Conservation (phyloP, 495 filamentous ascomycete species). For the Jackrogersella minutella region DNA sequence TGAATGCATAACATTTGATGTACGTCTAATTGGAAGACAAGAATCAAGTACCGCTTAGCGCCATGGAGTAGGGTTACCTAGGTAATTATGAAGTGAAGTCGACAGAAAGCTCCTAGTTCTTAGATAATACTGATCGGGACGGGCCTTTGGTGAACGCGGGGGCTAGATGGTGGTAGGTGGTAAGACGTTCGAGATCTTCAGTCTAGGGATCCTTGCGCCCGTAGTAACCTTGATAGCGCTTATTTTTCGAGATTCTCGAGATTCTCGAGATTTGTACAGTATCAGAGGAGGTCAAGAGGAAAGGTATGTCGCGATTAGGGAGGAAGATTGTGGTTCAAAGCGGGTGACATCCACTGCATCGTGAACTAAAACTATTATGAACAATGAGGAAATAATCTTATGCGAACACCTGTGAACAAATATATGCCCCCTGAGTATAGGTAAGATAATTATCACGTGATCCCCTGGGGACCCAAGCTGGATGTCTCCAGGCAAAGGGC, state of each 20-base stretch:
- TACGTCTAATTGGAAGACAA: too few species aligned
- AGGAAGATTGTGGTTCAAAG: too few species aligned
- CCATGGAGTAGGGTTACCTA: too few species aligned
- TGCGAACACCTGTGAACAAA: neutral
- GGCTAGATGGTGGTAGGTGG: neutral
- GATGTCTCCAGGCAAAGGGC: neutral
- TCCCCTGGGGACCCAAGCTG: neutral
- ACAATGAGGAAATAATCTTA: constrained; percentile 1
- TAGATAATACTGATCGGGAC: neutral
- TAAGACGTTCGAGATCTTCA: constrained; percentile 11
- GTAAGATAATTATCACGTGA: constrained; percentile 2
- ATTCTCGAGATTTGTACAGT: neutral
- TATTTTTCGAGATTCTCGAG: neutral
- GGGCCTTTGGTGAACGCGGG: constrained; percentile 2
- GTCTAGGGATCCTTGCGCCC: constrained; percentile 6
- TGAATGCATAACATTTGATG: too few species aligned
- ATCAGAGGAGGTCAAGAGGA: neutral
- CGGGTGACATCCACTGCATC: neutral
- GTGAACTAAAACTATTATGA: neutral
- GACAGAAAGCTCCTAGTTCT: neutral
- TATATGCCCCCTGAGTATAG: constrained; percentile 3
- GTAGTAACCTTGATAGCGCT: neutral
- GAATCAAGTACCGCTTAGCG: too few species aligned
- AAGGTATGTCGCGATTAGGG: too few species aligned
- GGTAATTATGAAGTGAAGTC: too few species aligned